Evolutionary conservation across 78 protist species (phyloP), one percentile per base, ranked within the genome.

Genomic region (Protostelium mycophagum): DNA sequence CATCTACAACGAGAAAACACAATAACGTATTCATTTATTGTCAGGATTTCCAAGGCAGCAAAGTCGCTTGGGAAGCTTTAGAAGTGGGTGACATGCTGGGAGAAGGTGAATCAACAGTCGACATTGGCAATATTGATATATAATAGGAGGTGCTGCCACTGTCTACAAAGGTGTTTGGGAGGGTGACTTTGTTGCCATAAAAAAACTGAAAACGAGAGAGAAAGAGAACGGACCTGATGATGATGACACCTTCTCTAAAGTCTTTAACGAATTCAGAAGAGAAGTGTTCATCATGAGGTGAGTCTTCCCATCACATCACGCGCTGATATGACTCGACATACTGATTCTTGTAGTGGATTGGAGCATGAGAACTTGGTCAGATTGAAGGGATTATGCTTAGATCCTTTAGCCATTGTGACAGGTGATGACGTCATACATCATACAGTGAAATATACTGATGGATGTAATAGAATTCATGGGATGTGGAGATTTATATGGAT

Each of bases 191-290:
- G 96, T 93, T 5, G 96, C 96, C 0, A 89, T 93, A 28, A 93
- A 93, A 37, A 90, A 88, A 38, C 38, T 93, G 29, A 93, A 93
- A 51, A 88, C 90, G 85, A 93, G 88, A 35, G 51, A 25, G 1
- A 85, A 86, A 36, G 93, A 91, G 28, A 51, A 84, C 31, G 38
- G 5, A 28, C 1, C 37, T 1, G 85, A 10, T 5, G 83, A 10
- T 0, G 92, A 88, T 34, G 90, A 90, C 28, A 86, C 94, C 63
- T 84, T 92, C 34, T 93, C 95, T 0, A 85, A 83, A 35, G 91
- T 90, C 31, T 93, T 93, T 90, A 93, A 89, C 38, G 96, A 93
- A 38, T 93, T 93, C 31, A 38, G 96, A 37, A 34, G 93, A 36
- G 96, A 93, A 88, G 91, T 92, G 31, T 88, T 92, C 93, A 86